Base-by-base conservation (phyloP, 305 asterid genomes). In the Fraxinus dipetala region DNA sequence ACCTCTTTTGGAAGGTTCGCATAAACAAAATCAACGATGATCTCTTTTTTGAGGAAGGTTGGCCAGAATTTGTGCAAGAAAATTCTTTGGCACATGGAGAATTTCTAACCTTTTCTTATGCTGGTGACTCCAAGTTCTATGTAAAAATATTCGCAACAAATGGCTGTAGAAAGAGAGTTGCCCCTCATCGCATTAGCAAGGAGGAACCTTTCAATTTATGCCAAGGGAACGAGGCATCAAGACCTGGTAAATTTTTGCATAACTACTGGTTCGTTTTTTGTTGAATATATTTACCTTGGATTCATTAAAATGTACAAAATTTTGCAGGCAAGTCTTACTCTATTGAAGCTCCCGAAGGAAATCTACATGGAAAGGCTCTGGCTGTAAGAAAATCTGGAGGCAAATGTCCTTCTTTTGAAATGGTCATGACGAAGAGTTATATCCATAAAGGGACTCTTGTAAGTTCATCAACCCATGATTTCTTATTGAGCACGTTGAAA, bases 21-120 rank as follows among this genome's bases (percentile, higher is more conserved):
- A 43, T 83, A 11, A 85, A 43, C 40, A 85, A 38, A 78, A 77
- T 76, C 31, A 48, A 79, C 4, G 77, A 81, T 10, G 34, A 69
- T 65, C 83, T 86, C 84, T 83, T 36, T 83, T 75, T 90, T 36
- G 48, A 81, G 24, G 83, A 82, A 30, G 92, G 90, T 56, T 91
- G 94, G 94, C 78, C 85, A 28, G 51, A 79, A 14, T 91, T 91
- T 78, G 92, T 85, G 86, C 32, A 74, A 22, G 88, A 83, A 13
- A 88, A 89, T 76, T 84, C 83, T 1, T 0, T 89, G 16, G 24
- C 35, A 81, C 75, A 80, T 2, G 77, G 82, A 1, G 91, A 91
- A 80, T 85, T 89, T 80, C 80, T 90, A 45, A 81, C 77, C 4
- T 90, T 91, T 56, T 67, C 80, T 26, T 89, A 84, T 8, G 75